Conservation (phyloP, 495 filamentous ascomycete genomes). For the Cercophora scortea region DNA sequence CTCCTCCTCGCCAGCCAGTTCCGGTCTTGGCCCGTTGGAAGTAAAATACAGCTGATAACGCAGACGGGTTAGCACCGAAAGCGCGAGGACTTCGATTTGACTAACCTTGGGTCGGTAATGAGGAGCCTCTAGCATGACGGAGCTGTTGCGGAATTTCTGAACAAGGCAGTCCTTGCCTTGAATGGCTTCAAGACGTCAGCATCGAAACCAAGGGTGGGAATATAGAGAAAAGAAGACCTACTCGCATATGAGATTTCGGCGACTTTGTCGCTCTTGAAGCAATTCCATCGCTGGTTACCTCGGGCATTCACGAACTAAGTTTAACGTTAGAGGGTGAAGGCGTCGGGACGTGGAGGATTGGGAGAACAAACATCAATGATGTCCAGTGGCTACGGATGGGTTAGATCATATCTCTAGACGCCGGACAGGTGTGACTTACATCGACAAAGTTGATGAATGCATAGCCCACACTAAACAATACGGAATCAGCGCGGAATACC, state of each 20-base stretch:
- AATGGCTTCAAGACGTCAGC: conserved; percentile 50
- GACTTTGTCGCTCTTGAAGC: conserved; percentile 75
- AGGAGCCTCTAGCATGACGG: conserved; percentile 79
- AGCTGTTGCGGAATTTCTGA: conserved; percentile 92
- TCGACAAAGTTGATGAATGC: conserved; percentile 94
- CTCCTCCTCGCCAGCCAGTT: conserved; percentile 51
- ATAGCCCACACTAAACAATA: conserved; percentile 72
- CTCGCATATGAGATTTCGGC: conserved; percentile 92
- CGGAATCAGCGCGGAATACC: conserved; percentile 17
- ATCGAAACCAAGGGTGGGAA: neutral
- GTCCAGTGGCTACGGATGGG: conserved; percentile 50
- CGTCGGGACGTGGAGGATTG: too few relatives aligned
- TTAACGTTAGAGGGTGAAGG: conserved; percentile 20
- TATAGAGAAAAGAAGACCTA: conserved; percentile 37
- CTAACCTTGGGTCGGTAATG: conserved; percentile 78
- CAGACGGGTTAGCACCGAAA: neutral
- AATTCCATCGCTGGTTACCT: conserved; percentile 70
- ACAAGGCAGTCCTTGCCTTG: conserved; percentile 87
- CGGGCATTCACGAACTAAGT: conserved; percentile 66
- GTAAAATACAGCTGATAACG: conserved; percentile 43
- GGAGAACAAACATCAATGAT: conserved; percentile 55
- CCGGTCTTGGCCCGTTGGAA: conserved; percentile 30
- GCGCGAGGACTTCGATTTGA: neutral
- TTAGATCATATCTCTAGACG: conserved; percentile 17
- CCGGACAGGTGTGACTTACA: conserved; percentile 38